Base-by-base conservation (phyloP, 2,329 filamentous ascomycete genomes). In the Alternaria ventricosa region DNA sequence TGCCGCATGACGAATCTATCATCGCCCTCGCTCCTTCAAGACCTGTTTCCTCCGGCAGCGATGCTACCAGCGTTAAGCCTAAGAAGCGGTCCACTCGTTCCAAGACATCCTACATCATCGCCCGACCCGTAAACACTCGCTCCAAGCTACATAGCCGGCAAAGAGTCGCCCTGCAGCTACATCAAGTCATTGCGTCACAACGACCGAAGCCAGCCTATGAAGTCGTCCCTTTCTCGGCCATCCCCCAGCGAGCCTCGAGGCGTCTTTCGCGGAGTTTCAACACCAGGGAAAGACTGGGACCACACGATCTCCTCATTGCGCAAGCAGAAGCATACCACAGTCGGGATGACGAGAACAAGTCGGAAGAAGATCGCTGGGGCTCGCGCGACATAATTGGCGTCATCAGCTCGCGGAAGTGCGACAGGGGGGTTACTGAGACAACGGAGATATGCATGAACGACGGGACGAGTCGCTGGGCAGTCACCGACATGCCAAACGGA, bases 141-240 rank as follows among this genome's bases (percentile, higher is more conserved):
- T 78, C 89, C 73, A 91, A 90, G 74, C 84, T 91, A 13, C 87
- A 90, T 70, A 84, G 91, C 28, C 87, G 90, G 15, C 90, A 91
- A 11, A 88, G 88, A 56, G 81, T 93, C 18, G 81, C 93, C 6
- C 84, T 94, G 6, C 92, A 95, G 77, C 82, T 94, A 15, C 92
- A 94, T 73, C 85, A 87, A 61, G 77, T 93, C n/a, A 83, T 86
- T 3, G 80, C 84, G 44, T 85, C 88, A 64, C 83, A 74, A 55
- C 87, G 91, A 23, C 90, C 90, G 0, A 84, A 85, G 55, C 92
- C 92, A 1, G 86, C 88, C 5, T 88, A 92, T 67, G 92, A 95
- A 70, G 87, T 93, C n/a, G 86, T 93, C 45, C 90, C 91, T 0
- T 88, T 89, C 2, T 87, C 87, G n/a, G 82, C 87, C 13, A 82